Percentiles rank a stretch among this genome's conserved stretches.
These are phyloP conservation scores for Graphium sp. DNA, from an alignment of 2,329 filamentous ascomycete species.

Conservation along the genomic window DNA sequence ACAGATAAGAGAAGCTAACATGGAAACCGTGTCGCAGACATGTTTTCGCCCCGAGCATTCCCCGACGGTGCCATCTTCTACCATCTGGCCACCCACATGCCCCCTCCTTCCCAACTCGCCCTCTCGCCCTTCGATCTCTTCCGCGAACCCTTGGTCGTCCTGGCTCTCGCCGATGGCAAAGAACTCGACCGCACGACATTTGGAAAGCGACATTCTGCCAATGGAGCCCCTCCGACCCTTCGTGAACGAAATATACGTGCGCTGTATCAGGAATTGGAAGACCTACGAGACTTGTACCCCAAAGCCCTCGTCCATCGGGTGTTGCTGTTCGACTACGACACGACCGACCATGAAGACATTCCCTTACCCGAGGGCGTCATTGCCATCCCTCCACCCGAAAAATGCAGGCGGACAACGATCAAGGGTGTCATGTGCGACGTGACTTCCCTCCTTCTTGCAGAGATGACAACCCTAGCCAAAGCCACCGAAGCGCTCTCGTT, in stretches of 20 bases:
- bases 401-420: slow-evolving; percentile 62
- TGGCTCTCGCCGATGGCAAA: slow-evolving; percentile 69
- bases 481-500: slow-evolving; percentile 56
- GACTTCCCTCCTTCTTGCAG: slow-evolving; percentile 55
- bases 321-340: slow-evolving; percentile 59
- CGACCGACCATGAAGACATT: slow-evolving; percentile 26
- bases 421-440: slow-evolving; percentile 69
- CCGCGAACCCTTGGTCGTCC: slow-evolving; percentile 65
- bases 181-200: slow-evolving; percentile 43
- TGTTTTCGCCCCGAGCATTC: slow-evolving; percentile 85
- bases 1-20: slow-evolving; percentile 8
- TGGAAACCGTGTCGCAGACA: slow-evolving; percentile 57
- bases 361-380: slow-evolving; percentile 51
- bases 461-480: slow-evolving; percentile 59
- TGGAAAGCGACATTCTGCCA: slow-evolving; percentile 34
- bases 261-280: slow-evolving; percentile 51
- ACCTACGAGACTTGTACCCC: slow-evolving; percentile 54
- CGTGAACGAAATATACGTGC: slow-evolving; percentile 40
- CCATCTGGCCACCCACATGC: slow-evolving; percentile 66
- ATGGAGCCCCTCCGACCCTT: slow-evolving; percentile 26
- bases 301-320: slow-evolving; percentile 65
- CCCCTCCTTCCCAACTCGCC: slow-evolving; percentile 62
- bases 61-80: slow-evolving; percentile 76
- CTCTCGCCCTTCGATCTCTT: slow-evolving; percentile 83
- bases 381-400: slow-evolving; percentile 49